Evolutionary conservation across 345 rosid genomes (phyloP).

Genomic region (Dipteronia dyeriana): DNA sequence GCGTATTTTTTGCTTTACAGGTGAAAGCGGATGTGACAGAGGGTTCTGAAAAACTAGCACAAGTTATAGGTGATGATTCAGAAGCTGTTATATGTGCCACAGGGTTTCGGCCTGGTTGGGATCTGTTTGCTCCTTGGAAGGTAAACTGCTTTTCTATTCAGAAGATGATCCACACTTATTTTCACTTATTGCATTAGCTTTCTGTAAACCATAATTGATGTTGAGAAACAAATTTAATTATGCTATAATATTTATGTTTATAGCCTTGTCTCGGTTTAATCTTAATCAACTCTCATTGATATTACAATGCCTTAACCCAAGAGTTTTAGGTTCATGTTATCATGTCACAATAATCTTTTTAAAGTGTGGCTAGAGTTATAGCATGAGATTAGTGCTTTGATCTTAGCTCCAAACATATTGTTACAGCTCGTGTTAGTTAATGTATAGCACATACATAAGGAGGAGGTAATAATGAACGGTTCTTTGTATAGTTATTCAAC

Average conservation of each 20-base stretch:
- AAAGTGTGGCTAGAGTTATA: no score
- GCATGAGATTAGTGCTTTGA: no score
- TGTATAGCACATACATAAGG: neutral
- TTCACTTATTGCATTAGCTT: neutral
- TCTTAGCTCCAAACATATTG: no score
- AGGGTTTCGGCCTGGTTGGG: constrained; percentile 79
- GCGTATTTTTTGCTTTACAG: constrained; percentile 31
- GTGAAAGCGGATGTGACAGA: constrained; percentile 89
- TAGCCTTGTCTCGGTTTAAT: neutral
- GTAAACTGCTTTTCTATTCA: constrained; percentile 13
- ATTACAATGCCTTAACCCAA: neutral
- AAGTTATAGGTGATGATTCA: constrained; percentile 79
- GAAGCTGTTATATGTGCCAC: constrained; percentile 88
- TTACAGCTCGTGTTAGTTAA: no score
- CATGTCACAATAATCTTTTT: no score
- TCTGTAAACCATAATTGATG: neutral
- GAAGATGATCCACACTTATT: neutral
- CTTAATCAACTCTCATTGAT: neutral
- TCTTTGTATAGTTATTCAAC: neutral
- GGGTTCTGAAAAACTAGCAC: constrained; percentile 76
- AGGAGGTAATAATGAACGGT: no score
- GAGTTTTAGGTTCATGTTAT: no score
- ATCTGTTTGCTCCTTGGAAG: constrained; percentile 89
- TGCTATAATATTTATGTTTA: no score
- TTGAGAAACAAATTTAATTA: no score